These are phyloP conservation scores for Nitzschia sp. DNA, from an alignment of 108 stramenopile genomes.

Conservation along the genomic window DNA sequence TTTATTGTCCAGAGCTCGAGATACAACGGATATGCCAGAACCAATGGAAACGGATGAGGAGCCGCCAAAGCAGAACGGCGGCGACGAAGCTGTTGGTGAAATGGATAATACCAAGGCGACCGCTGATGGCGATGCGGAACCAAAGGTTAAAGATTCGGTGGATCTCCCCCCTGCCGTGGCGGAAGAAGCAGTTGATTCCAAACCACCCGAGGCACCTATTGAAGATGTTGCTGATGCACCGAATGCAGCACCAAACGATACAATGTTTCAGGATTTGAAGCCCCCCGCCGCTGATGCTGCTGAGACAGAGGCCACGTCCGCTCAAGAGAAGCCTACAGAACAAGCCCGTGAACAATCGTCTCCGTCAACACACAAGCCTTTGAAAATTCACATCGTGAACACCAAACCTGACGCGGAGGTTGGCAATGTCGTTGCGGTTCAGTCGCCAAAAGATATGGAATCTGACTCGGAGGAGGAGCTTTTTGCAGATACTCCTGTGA, in stretches of 20 bases:
- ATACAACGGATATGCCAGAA: not conserved
- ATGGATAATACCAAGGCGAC: not conserved
- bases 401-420: conserved; percentile 17
- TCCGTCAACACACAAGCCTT: conserved; percentile 28
- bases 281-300: not conserved
- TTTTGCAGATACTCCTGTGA: conserved; percentile 12
- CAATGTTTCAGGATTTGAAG: not conserved
- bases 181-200: not conserved
- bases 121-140: not conserved
- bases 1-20: not conserved
- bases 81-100: not conserved
- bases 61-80: not conserved
- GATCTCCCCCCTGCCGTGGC: not conserved
- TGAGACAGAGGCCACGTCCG: not conserved
- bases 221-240: too few species aligned
- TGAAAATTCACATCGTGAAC: conserved; percentile 47
- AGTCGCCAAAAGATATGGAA: conserved; percentile 7
- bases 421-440: not conserved
- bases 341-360: too few species aligned
- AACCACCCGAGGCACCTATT: not conserved
- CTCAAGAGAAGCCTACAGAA: too few species aligned
- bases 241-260: too few species aligned
- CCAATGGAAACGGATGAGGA: too few species aligned
- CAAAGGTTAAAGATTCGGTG: not conserved
- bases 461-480: conserved; percentile 23